Evolutionary conservation across 495 filamentous ascomycete genomes (phyloP), one percentile per base, ranked within the genome.

Genomic region (Rostrohypoxylon terebratum): DNA sequence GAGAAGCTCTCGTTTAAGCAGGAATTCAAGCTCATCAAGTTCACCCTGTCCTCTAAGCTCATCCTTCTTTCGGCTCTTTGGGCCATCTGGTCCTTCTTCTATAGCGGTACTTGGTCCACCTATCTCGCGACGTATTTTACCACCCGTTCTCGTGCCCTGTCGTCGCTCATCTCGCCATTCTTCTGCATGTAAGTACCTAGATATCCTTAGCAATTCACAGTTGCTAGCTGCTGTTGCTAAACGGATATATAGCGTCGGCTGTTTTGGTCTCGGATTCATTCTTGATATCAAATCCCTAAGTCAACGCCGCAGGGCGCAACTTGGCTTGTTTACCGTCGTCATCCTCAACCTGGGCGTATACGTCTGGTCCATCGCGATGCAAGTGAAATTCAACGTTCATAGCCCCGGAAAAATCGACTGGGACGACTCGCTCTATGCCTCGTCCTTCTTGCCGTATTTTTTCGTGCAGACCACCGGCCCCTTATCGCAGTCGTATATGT

Each of bases 111-210:
- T 13, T 85, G 85, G 66, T 80, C 79, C 6, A 85, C 83, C 38
- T 86, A 85, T 65, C 72, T 85, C 33, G 83, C 79, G 16, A 82
- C 80, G 42, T 85, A 86, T 58, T 85, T 86, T 72, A 81, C 82
- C n/a, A 83, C 85, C 13, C 81, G 82, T 8, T 75, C 80, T 23
- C 75, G 84, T 20, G 80, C 83, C 13, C 72, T 86, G 25, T 73
- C 71, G 16, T 73, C 71, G 16, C 71, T 73, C 59, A 44, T 73
- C 40, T 69, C 71, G 9, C 71, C 71, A 10, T 70, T 69, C 42
- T 66, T 73, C 48, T 73, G 71, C 71, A 73, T 73, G 71, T 73
- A 47, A 58, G 71, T 42, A 25, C 3, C 13, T 14, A 23, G 18
- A 33, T 11, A 11, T 38, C 14, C 51, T 21, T 36, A 25, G 38